Evolutionary conservation across 768 basidiomycete species (phyloP), one percentile per base, ranked within the genome.

Genomic region (Gymnopilus junonius): DNA sequence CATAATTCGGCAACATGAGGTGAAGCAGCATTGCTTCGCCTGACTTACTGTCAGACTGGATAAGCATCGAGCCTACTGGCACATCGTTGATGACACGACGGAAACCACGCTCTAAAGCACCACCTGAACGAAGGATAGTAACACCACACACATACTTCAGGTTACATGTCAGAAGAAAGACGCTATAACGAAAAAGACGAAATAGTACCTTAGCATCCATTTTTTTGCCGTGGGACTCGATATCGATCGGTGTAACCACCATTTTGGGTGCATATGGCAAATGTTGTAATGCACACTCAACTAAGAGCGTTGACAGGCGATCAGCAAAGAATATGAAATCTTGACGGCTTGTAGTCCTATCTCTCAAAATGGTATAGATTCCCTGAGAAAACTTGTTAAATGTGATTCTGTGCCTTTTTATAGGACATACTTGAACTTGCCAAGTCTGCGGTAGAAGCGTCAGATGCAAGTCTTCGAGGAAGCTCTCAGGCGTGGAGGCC

Each of bases 301-400:
- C 87, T 23, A 99, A 76, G 20, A 94, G 75, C 0, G 93, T 95
- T 0, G 96, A 87, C 1, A 99, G 78, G 17, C 97, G 85, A 72
- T 97, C 95, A 0, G 87, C 87, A 71, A 94, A 95, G 80, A 97
- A 97, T 39, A 98, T 88, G 70, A 98, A 99, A 71, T 98, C 95
- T 68, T 92, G 92, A 17, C 89, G 81, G 12, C 78, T 77, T 0
- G 92, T 90, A n/a, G 77, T 82, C 59, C 77, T 79, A 68, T 94
- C 89, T 8, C 97, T 85, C 21, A 99, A 71, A 25, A 92, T 88
- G 0, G 97, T 98, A 72, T 90, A 91, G 6, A 98, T 95, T 0
- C 95, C 95, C 94, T 97, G 65, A 7, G 45, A 20, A 51, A 51
- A 20, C 32, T 21, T 11, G 46, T 32, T 12, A 37, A 37, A 10